phyloP scores from a whole-genome alignment of 208 protist species.

The Trypanosoma scelopori region DNA sequence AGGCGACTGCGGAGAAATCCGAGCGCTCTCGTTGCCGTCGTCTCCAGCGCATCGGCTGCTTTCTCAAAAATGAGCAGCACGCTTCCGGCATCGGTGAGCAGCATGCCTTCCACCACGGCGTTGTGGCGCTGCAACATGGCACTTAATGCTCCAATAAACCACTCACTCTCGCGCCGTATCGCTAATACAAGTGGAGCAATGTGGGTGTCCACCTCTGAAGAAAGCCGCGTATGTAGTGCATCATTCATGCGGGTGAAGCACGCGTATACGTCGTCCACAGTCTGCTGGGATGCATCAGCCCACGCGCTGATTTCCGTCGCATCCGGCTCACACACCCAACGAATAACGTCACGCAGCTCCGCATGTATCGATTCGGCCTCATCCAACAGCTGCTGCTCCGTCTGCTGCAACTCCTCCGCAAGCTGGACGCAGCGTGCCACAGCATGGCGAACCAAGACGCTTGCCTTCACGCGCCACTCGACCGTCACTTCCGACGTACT shows the following conservation, averaged over 20 bases:
- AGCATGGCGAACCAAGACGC: slow-evolving; percentile 71
- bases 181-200: slow-evolving; percentile 19
- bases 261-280: slow-evolving; percentile 42
- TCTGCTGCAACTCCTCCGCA: slow-evolving; percentile 22
- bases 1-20: slow-evolving; percentile 56
- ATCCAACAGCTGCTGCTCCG: slow-evolving; percentile 34
- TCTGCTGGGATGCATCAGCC: slow-evolving; percentile 13
- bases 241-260: slow-evolving; percentile 32
- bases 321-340: slow-evolving; percentile 54
- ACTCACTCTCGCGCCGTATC: slow-evolving; percentile 56
- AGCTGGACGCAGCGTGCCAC: slow-evolving; percentile 47
- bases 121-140: slow-evolving; percentile 41
- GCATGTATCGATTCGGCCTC: slow-evolving; percentile 34
- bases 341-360: slow-evolving; percentile 34
- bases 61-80: slow-evolving; percentile 61
- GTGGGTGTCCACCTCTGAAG: slow-evolving; percentile 14
- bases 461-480: slow-evolving; percentile 85
- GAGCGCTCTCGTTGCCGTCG: slow-evolving; percentile 32
- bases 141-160: slow-evolving; percentile 56
- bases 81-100: slow-evolving; percentile 42
- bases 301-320: slow-evolving; percentile 37
- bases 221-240: slow-evolving; percentile 24
- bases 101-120: slow-evolving; percentile 38
- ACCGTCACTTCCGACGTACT: slow-evolving; percentile 57
- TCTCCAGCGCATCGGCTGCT: slow-evolving; percentile 53